A percentile compares a stretch with the other conserved stretches of the same genome.
phyloP scores from a whole-genome alignment of 108 stramenopile genomes.

The Nitzschia inconspicua region DNA sequence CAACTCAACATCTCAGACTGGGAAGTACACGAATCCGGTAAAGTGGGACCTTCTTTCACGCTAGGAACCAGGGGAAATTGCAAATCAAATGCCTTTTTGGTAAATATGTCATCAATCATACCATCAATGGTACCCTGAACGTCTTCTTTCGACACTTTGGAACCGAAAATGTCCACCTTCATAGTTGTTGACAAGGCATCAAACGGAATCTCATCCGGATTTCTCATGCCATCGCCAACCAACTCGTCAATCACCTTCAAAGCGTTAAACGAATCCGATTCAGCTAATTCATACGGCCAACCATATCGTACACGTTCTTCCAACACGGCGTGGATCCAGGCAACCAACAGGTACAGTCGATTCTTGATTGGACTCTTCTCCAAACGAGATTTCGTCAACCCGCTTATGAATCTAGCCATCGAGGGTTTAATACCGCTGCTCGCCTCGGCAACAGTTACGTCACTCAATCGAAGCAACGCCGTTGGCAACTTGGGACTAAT shows the following conservation, averaged over 20 bases:
- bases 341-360: conserved; percentile 89
- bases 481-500: conserved; percentile 80
- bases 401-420: conserved; percentile 83
- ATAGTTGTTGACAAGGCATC: conserved; percentile 83
- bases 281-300: conserved; percentile 97
- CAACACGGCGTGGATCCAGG: conserved; percentile 95
- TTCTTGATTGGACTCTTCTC: conserved; percentile 53
- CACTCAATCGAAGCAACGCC: conserved; percentile 74
- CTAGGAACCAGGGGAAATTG: conserved; percentile 66
- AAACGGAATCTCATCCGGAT: conserved; percentile 85
- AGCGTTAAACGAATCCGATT: conserved; percentile 92
- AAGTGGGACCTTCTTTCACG: conserved; percentile 42
- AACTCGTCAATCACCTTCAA: conserved; percentile 87
- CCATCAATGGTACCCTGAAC: conserved; percentile 72
- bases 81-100: conserved; percentile 59
- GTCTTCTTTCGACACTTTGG: conserved; percentile 54
- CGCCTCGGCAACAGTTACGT: conserved; percentile 89
- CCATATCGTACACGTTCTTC: conserved; percentile 97
- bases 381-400: conserved; percentile 66
- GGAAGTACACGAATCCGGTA: conserved; percentile 76
- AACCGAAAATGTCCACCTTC: conserved; percentile 79
- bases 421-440: conserved; percentile 93
- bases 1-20: conserved; percentile 67
- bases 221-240: conserved; percentile 43
- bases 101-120: conserved; percentile 57